Conservation (phyloP, 2,329 filamentous ascomycete species). For the Ceratocystiopsis sp. region DNA sequence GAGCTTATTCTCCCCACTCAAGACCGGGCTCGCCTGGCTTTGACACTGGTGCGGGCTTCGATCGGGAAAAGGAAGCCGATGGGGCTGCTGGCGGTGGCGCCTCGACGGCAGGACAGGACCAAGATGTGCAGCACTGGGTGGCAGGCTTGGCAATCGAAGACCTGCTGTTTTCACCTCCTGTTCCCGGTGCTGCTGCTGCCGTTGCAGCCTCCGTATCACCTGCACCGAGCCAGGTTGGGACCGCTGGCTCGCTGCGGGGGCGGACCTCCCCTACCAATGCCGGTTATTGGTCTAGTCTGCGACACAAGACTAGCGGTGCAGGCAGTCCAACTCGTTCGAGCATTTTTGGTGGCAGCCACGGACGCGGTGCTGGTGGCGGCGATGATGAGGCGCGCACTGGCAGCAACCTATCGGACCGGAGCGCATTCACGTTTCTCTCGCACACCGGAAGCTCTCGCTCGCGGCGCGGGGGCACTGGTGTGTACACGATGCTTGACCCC, state of each 20-base stretch:
- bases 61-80: too few relatives aligned
- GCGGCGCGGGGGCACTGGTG: conserved; percentile 14
- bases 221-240: neutral
- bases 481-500: neutral
- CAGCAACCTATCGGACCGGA: conserved; percentile 39
- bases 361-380: conserved; percentile 1
- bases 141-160: conserved; percentile 37
- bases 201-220: conserved; percentile 3
- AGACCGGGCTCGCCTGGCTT: too few relatives aligned
- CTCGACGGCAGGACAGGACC: conserved; percentile 19
- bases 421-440: conserved; percentile 22
- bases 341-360: conserved; percentile 2
- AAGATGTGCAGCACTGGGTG: conserved; percentile 41
- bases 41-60: too few relatives aligned
- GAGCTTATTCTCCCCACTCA: neutral
- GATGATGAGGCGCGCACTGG: conserved; percentile 36
- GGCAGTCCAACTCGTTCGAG: conserved; percentile 8
- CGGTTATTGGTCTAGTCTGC: conserved; percentile 17
- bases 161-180: conserved; percentile 26
- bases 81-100: neutral
- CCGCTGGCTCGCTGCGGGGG: conserved; percentile 10
- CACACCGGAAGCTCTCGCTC: conserved; percentile 15
- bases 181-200: conserved; percentile 3
- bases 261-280: conserved; percentile 20
- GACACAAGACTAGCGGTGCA: conserved; percentile 13